phyloP scores from a whole-genome alignment of 2,329 filamentous ascomycete genomes.

The Botrytis cinerea region DNA sequence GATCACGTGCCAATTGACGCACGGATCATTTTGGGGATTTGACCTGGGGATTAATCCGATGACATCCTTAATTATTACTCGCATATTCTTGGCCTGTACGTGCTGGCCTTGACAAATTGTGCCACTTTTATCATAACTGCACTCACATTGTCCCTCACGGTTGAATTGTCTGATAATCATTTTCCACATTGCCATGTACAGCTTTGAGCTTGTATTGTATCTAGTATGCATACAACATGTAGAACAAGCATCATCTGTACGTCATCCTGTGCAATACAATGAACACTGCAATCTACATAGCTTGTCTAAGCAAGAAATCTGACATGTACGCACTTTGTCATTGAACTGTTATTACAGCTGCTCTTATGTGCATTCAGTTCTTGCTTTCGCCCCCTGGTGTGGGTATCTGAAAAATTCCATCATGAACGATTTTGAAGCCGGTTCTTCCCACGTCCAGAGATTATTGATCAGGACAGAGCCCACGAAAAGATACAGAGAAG shows the following conservation, averaged over 20 bases:
- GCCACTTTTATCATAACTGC: neutral
- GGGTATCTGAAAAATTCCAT: neutral
- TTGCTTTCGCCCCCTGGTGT: neutral
- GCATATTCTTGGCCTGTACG: neutral
- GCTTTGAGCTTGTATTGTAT: neutral
- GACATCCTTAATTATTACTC: neutral
- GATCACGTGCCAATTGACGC: neutral
- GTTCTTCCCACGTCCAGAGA: neutral
- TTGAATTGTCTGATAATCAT: neutral
- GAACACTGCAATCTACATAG: neutral
- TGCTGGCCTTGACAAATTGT: neutral
- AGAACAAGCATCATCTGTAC: neutral
- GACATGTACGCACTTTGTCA: neutral
- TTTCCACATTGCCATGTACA: neutral
- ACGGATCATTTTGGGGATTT: neutral
- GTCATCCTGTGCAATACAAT: neutral
- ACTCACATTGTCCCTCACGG: neutral
- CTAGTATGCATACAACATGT: neutral
- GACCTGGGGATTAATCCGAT: neutral
- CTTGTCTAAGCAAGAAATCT: neutral
- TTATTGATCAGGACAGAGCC: neutral
- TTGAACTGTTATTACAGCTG: neutral
- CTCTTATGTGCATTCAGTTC: neutral
- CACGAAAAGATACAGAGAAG: neutral
- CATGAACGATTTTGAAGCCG: neutral